A percentile compares a stretch with the other conserved stretches of the same genome.
These are phyloP conservation scores for Tulasnella sp. DNA, from an alignment of 768 basidiomycete genomes.

Conservation along the genomic window DNA sequence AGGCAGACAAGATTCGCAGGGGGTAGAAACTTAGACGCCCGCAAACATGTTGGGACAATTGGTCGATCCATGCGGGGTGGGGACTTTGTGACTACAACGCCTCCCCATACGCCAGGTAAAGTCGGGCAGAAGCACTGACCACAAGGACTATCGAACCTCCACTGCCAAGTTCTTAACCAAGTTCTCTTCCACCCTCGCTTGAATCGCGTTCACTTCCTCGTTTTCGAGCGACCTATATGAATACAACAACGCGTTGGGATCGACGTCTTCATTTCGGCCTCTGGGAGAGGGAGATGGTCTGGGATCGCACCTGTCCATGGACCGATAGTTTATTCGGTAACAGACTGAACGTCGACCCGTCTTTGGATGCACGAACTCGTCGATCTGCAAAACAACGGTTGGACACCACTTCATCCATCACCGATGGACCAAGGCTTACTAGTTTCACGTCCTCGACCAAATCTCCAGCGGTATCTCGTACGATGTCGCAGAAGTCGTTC, in stretches of 20 bases:
- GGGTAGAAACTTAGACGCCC: not conserved
- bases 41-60: not conserved
- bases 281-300: not conserved
- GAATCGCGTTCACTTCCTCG: constrained; percentile 76
- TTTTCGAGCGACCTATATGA: constrained; percentile 64
- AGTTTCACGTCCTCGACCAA: constrained; percentile 80
- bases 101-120: not conserved
- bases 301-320: constrained; percentile 72
- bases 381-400: constrained; percentile 47
- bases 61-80: not conserved
- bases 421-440: constrained; percentile 35
- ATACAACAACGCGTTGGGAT: constrained; percentile 5
- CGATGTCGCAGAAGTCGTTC: constrained; percentile 93
- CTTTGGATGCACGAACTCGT: constrained; percentile 82
- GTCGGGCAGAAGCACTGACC: too few species aligned
- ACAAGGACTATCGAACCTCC: constrained; percentile 30
- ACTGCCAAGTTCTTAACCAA: constrained; percentile 29
- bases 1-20: not conserved
- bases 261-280: not conserved
- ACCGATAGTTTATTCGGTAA: constrained; percentile 87
- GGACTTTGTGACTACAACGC: not conserved
- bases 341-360: constrained; percentile 67
- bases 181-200: constrained; percentile 32
- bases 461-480: constrained; percentile 86
- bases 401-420: not conserved